Conservation (phyloP, 1,139 yeast species). For the Lizanozyma gosingica region DNA sequence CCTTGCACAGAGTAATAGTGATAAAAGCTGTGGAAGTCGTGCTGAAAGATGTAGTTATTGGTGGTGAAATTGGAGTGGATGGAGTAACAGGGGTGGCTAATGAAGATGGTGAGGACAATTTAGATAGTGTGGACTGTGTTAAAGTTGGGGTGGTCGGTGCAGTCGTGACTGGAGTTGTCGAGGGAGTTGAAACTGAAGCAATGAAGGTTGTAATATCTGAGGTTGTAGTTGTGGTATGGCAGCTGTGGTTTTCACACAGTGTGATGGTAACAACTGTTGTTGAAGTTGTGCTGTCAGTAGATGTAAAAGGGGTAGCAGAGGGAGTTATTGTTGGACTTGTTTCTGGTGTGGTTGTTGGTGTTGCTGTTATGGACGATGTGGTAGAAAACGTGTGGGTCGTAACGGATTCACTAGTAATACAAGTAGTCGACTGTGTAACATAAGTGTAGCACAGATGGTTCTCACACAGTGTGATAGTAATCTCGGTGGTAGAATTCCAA, state of each 20-base stretch:
- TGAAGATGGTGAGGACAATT: background rate
- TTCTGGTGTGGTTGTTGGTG: background rate
- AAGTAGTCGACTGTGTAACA: background rate
- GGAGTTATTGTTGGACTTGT: background rate
- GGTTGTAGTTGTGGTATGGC: background rate
- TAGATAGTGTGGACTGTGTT: background rate
- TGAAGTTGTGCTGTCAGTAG: background rate
- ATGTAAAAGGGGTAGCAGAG: background rate
- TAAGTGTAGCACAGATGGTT: background rate
- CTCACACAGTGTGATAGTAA: background rate
- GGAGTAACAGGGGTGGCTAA: background rate
- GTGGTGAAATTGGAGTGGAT: background rate
- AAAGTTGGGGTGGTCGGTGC: background rate
- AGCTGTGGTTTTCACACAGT: background rate
- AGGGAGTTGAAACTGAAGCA: background rate
- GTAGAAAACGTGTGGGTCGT: background rate
- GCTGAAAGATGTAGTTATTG: background rate
- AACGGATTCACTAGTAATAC: background rate
- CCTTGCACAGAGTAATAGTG: background rate
- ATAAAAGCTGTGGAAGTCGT: background rate
- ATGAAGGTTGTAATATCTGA: background rate
- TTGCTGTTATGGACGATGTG: background rate
- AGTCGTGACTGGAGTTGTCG: background rate
- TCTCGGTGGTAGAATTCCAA: background rate
- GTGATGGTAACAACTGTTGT: background rate